Evolutionary conservation across 2,329 filamentous ascomycete genomes (phyloP), one percentile per base, ranked within the genome.

Genomic region (Leptographium procerum): DNA sequence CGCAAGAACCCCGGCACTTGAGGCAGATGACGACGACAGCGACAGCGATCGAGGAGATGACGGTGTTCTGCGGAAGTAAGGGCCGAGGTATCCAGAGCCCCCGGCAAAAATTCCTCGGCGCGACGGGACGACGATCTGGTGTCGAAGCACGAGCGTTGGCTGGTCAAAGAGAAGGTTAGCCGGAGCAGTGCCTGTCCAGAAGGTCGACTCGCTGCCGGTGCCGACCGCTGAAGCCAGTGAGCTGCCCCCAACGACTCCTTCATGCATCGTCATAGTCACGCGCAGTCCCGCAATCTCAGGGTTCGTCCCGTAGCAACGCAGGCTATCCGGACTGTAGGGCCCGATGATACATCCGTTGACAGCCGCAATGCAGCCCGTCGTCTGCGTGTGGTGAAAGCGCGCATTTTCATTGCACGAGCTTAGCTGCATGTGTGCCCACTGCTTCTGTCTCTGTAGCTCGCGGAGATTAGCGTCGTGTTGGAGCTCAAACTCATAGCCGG

Each of bases 401-500:
- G 60, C 60, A 57, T 63, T 64, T 52, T 64, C 63, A 22, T 63
- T 64, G 63, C 63, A 64, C 22, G 63, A 60, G 16, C 48, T 43
- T 31, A 64, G 58, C 58, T 64, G 63, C 9, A 19, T 14, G 5
- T 47, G 58, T 1, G 63, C 63, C 63, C 63, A 64, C 19, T 26
- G 11, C 59, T 63, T 59, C 43, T 64, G 63, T 3, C 55, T 57
- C 10, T 28, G 3, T 2, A 64, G 61, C 51, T 64, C 63, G 11
- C 29, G 45, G 11, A 56, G 55, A 57, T 64, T 64, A 26, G 36
- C 53, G 8, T 53, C 52, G 24, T 64, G 61, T 45, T 63, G 61
- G 22, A 64, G 61, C 59, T 64, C 63, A 50, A 61, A 64, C 57
- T 64, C 63, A 45, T 64, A 64, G 36, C 63, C 63, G 1, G 63